A percentile compares a stretch with the other conserved stretches of the same genome.
Evolutionary conservation across 2,329 filamentous ascomycete genomes (phyloP).

Genomic region (Fusarium bactridioides): DNA sequence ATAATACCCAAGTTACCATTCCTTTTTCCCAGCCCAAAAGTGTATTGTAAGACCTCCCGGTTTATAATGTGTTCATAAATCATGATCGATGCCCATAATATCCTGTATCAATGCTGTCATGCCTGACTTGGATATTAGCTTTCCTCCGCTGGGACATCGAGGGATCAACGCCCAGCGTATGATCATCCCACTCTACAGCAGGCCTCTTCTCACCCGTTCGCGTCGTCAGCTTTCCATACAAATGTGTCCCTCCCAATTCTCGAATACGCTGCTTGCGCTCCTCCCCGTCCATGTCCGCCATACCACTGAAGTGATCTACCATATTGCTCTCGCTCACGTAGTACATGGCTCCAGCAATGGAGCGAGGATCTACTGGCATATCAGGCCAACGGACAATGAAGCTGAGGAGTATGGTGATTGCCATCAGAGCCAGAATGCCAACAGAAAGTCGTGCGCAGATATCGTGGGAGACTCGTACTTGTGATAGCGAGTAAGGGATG

Average conservation of each 20-base stretch:
- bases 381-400: conserved; percentile 54
- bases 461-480: conserved; percentile 49
- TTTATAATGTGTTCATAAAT: background rate
- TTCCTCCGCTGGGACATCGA: conserved; percentile 6
- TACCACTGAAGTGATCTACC: conserved; percentile 36
- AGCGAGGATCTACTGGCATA: conserved; percentile 57
- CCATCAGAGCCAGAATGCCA: conserved; percentile 53
- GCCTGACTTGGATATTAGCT: background rate
- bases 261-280: conserved; percentile 33
- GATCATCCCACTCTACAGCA: conserved; percentile 40
- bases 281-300: conserved; percentile 30
- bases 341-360: conserved; percentile 55
- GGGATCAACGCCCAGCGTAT: conserved; percentile 14
- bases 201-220: conserved; percentile 28
- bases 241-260: conserved; percentile 36
- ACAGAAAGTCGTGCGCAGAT: conserved; percentile 52
- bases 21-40: background rate
- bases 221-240: conserved; percentile 37
- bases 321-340: conserved; percentile 47
- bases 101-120: conserved; percentile 31
- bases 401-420: conserved; percentile 49
- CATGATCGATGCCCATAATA: conserved; percentile 29
- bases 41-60: background rate
- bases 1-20: background rate
- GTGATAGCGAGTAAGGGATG: conserved; percentile 55